A percentile compares a stretch with the other conserved stretches of the same genome.
Conservation (phyloP, 1,284 basidiomycete species). For the Rhodotorula sp. region DNA sequence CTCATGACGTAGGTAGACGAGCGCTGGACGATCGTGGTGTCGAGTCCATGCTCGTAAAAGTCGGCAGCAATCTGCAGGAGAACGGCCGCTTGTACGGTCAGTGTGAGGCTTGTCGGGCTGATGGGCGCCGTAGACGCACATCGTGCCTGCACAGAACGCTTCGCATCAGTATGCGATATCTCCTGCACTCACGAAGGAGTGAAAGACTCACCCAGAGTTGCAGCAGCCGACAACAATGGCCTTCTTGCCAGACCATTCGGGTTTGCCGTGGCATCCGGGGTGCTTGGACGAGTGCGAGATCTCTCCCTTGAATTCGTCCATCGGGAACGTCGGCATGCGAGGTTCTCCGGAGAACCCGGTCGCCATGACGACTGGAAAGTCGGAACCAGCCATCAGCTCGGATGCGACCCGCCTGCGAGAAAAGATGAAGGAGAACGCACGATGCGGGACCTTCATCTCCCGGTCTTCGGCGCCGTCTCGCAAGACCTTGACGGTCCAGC, state of each 20-base stretch:
- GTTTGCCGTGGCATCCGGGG: conserved; percentile 34
- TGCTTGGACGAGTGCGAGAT: conserved; percentile 45
- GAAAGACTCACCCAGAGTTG: conserved; percentile 6
- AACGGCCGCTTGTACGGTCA: neutral
- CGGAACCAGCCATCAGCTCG: neutral
- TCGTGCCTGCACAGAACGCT: neutral
- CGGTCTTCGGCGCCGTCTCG: conserved; percentile 45
- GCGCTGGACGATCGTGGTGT: conserved; percentile 48
- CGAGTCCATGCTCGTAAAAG: conserved; percentile 45
- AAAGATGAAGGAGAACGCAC: neutral
- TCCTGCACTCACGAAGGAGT: neutral
- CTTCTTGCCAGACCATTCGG: conserved; percentile 45
- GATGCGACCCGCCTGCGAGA: neutral
- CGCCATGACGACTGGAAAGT: conserved; percentile 47
- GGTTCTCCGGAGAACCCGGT: conserved; percentile 52
- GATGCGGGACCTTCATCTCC: conserved; percentile 49
- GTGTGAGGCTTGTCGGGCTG: no score
- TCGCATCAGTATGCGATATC: neutral
- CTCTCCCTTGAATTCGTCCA: conserved; percentile 46
- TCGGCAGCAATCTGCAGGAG: conserved; percentile 39
- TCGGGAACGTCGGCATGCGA: conserved; percentile 46
- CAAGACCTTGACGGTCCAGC: conserved; percentile 51
- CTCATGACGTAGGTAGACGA: conserved; percentile 47
- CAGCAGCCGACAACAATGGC: conserved; percentile 39
- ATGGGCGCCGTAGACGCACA: no score